These are phyloP conservation scores for Podaxis pistillaris DNA, from an alignment of 768 basidiomycete genomes.

Conservation along the genomic window DNA sequence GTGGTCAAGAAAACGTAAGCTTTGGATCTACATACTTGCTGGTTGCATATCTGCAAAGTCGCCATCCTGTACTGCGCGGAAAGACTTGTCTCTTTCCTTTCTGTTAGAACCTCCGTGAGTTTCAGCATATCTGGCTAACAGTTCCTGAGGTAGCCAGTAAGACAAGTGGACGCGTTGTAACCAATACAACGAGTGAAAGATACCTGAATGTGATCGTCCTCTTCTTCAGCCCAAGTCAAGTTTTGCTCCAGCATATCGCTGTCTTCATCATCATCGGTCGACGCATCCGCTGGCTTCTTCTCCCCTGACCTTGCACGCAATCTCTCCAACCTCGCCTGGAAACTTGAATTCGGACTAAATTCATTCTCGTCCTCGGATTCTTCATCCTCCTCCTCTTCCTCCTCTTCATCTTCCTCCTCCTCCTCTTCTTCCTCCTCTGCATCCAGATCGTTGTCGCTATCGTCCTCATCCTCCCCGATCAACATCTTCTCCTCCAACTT, in stretches of 20 bases:
- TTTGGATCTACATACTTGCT: conserved; percentile 44
- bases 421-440: conserved; percentile 15
- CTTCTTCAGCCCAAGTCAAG: conserved; percentile 46
- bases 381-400: conserved; percentile 22
- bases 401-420: conserved; percentile 35
- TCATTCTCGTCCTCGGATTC: conserved; percentile 32
- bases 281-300: conserved; percentile 23
- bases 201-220: conserved; percentile 56
- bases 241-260: conserved; percentile 28
- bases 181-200: conserved; percentile 13
- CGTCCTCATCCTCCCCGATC: conserved; percentile 28
- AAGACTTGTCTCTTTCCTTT: conserved; percentile 53
- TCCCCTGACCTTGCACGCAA: conserved; percentile 31
- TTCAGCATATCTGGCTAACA: conserved; percentile 43
- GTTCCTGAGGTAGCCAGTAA: conserved; percentile 36
- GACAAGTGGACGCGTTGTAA: neutral
- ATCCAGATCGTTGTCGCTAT: conserved; percentile 14
- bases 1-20: neutral
- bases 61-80: conserved; percentile 61
- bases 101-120: conserved; percentile 37
- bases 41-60: conserved; percentile 41
- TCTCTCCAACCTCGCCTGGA: conserved; percentile 43
- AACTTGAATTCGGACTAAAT: conserved; percentile 40
- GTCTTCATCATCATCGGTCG: conserved; percentile 30
- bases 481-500: neutral